phyloP scores from a whole-genome alignment of 2,329 filamentous ascomycete genomes.

The Leptographium galeiforme region DNA sequence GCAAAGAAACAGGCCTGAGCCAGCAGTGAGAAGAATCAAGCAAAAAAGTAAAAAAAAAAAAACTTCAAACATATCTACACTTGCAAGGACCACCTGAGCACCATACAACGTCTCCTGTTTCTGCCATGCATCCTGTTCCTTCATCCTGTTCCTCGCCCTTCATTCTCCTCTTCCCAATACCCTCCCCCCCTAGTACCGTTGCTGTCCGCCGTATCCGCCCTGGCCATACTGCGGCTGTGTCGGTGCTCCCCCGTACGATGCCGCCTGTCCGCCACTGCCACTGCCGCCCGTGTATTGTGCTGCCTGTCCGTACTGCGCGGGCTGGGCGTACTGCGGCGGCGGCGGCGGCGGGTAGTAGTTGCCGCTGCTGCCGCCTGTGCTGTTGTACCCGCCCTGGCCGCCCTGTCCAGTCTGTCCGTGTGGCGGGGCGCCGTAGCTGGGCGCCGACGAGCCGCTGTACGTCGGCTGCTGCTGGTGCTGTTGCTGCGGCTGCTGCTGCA shows the following conservation, averaged over 20 bases:
- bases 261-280: not conserved
- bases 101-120: not conserved
- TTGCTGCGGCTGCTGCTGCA: not conserved
- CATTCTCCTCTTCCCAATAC: not conserved
- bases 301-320: not conserved
- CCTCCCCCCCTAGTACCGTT: not conserved
- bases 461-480: not conserved
- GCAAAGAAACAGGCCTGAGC: too few species aligned
- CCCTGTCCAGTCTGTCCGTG: not conserved
- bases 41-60: not conserved
- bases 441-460: not conserved
- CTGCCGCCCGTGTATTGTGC: not conserved
- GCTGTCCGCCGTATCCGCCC: not conserved
- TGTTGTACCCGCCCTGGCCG: not conserved
- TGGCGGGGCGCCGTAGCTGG: not conserved
- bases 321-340: slow-evolving; percentile 1
- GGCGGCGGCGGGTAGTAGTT: slow-evolving; percentile 1
- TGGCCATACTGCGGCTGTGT: not conserved
- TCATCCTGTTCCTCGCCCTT: not conserved
- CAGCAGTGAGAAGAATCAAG: not conserved
- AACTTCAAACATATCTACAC: not conserved
- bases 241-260: not conserved
- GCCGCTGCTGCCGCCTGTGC: not conserved
- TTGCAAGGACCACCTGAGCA: not conserved
- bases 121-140: not conserved